Evolutionary conservation across 495 filamentous ascomycete genomes (phyloP), one percentile per base, ranked within the genome.

Genomic region (Aspergillus steynii): DNA sequence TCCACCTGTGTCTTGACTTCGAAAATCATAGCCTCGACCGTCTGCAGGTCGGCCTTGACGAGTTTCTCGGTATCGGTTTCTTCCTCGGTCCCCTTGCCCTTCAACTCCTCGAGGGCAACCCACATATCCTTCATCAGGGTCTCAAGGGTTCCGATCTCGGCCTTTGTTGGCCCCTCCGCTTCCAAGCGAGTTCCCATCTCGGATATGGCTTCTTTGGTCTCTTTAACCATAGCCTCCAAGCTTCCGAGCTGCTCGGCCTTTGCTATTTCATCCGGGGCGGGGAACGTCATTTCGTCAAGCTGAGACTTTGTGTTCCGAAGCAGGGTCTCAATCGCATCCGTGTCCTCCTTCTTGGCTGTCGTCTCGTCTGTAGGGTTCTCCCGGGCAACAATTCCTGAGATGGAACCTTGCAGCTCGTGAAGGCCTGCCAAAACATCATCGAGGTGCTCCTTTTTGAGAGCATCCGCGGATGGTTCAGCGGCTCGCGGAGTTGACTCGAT

Each of bases 261-360:
- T 4, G 89, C 86, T n/a, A 81, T 66, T 50, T 78, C 77, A 32
- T 85, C 82, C 0, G 80, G 67, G 34, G 82, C 78, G 20, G 90
- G 85, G 49, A 93, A 84, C 20, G 80, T 79, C 49, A 95, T 75
- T 34, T 92, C 91, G 37, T 96, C 93, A 47, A 96, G 78, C 53
- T 89, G 87, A 9, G 88, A 83, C 65, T 96, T 96, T 25, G 90
- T 91, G 68, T 92, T 93, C 52, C 88, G 84, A 27, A 97, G 83
- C 50, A 97, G 82, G 0, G 87, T 92, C 71, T 96, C 92, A 58
- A 97, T 92, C n/a, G 88, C 90, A 60, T 92, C 86, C 2, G 89
- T 89, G 64, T 96, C 92, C 60, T 94, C 90, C 68, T 84, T 87
- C 28, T 80, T 82, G 27, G 85, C 85, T 45, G 55, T 79, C 66